These are phyloP conservation scores for Calonectria leucothoes DNA, from an alignment of 2,329 filamentous ascomycete genomes.

Conservation along the genomic window DNA sequence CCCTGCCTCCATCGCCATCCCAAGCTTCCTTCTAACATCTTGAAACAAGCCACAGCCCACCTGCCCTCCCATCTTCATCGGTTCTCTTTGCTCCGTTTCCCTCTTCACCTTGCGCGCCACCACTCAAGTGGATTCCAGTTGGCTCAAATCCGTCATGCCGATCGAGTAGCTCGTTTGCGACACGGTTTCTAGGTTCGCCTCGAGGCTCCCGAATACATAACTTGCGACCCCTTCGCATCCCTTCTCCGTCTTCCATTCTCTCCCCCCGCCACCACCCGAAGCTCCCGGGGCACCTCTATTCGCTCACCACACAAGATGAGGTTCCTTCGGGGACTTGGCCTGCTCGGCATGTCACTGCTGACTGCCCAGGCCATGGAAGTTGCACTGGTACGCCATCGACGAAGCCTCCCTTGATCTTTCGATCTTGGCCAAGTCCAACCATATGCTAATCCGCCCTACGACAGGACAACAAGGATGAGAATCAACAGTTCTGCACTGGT, in stretches of 20 bases:
- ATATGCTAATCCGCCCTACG: constrained; percentile 34
- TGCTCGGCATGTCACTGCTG: constrained; percentile 66
- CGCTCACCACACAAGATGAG: constrained; percentile 59
- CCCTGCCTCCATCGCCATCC: constrained; percentile 8
- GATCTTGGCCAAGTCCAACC: background rate
- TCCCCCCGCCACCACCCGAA: constrained; percentile 18
- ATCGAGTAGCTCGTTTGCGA: constrained; percentile 20
- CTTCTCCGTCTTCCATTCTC: constrained; percentile 1
- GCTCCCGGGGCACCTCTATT: constrained; percentile 21
- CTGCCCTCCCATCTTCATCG: background rate
- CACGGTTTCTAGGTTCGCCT: constrained; percentile 5
- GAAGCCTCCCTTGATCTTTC: background rate
- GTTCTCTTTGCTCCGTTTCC: background rate
- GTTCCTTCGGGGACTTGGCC: constrained; percentile 61
- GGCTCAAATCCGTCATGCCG: constrained; percentile 13
- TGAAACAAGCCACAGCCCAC: constrained; percentile 12
- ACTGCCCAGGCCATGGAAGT: constrained; percentile 68
- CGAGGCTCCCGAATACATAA: background rate
- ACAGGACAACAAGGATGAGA: constrained; percentile 80
- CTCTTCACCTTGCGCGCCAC: background rate
- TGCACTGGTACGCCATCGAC: constrained; percentile 59
- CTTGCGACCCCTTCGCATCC: background rate
- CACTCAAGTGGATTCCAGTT: background rate
- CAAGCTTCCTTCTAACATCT: constrained; percentile 18
- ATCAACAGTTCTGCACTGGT: constrained; percentile 83